Evolutionary conservation across 2,329 filamentous ascomycete genomes (phyloP), one percentile per base, ranked within the genome.

Genomic region (Talaromyces atroroseus): DNA sequence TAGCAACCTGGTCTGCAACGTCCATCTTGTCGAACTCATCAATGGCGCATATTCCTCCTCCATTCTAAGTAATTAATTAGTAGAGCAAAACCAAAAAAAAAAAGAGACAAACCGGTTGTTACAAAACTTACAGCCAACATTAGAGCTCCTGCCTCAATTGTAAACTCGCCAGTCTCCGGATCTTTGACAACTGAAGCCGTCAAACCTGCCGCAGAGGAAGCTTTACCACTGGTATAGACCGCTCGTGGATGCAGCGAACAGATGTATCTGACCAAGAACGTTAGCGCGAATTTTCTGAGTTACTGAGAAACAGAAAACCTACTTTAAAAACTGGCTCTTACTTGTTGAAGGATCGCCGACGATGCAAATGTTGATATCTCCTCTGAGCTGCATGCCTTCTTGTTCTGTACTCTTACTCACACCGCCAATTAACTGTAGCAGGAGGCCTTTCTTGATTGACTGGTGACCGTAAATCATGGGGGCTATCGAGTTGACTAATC

Each of bases 21-120:
- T 99, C 94, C 94, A 99, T 99, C 78, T 99, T 99, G 83, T 99
- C 94, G 65, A 99, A 99, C 71, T 99, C 94, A 69, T 99, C 94
- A 70, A 99, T 99, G 58, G 91, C 92, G 73, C 94, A 99, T 65
- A 97, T 95, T 54, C 94, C 94, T 63, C 96, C 96, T 67, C 97
- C 84, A 42, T 75, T 75, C 71, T 74, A 51, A 1, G 12, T 21
- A 23, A 38, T 14, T 36, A 29, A 38, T 59, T 46, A 62, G 61
- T 29, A 29, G n/a, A 16, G 5, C 10, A 42, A 42, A 42, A 8
- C 5, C 3, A 42, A 40, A 18, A 20, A 14, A 5, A 12, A 42
- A 21, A 42, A 20, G 18, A n/a, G n/a, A n/a, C n/a, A 42, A 18
- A 20, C 8, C 5, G 10, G 40, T 12, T 44, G 10, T 10, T 3